Evolutionary conservation across 208 protist species (phyloP), one percentile per base, ranked within the genome.

Genomic region (Endotrypanum monterogeii): DNA sequence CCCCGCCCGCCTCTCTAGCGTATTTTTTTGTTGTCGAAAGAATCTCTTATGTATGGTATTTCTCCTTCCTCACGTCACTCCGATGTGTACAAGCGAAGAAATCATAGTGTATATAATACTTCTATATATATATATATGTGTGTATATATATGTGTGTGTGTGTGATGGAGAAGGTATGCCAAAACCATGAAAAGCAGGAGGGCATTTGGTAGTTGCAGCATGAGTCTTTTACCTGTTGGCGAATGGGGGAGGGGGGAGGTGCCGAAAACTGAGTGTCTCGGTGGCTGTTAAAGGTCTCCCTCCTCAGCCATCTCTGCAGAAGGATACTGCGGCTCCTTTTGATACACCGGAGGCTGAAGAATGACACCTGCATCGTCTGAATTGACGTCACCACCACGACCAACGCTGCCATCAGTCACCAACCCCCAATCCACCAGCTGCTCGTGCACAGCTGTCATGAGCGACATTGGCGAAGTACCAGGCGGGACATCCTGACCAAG

Each of bases 401-500:
- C 44, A 39, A 11, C 11, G 20, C 32, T 32, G 30, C 14, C 12
- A 23, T 32, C 44, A n/a, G 48, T 48, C 50, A 30, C 1, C 51
- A 68, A 58, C 37, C 56, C n/a, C 86, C 86, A 90, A 23, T 67
- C 67, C 28, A 30, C 25, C 76, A 91, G 71, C 81, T 87, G 67
- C 67, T 89, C 87, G 35, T 76, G 73, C 18, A 91, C 73, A 14
- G 87, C 83, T 18, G 77, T 73, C 83, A 91, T 86, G 23, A 89
- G 73, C 9, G 87, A 83, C 44, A 89, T 82, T 35, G 76, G 83
- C 51, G 86, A 74, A 56, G 79, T 60, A 16, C 76, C 82, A 4
- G 82, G 72, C 32, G 82, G 86, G 44, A 92, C 41, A 55, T 94
- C 89, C 72, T 94, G 89, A 8, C 89, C 89, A 30, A 94, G 67